These are phyloP conservation scores for Suillus tomentosus DNA, from an alignment of 768 basidiomycete genomes.

Conservation along the genomic window DNA sequence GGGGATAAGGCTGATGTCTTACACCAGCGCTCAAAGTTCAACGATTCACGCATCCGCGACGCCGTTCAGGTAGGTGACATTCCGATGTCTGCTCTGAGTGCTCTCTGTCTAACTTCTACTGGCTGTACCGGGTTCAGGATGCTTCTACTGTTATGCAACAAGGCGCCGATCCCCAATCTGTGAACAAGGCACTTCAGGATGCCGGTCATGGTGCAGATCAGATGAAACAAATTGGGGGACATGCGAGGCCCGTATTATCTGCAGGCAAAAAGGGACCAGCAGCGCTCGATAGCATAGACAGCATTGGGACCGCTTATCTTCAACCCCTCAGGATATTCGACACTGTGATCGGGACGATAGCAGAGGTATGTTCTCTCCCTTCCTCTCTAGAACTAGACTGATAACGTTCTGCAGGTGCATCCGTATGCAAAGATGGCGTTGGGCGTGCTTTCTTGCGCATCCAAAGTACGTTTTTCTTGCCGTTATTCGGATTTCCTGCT, in stretches of 20 bases:
- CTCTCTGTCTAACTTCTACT: background rate
- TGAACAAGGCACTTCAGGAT: too few relatives aligned
- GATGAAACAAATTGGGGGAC: too few relatives aligned
- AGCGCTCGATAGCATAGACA: too few relatives aligned
- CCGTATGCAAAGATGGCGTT: conserved; percentile 12
- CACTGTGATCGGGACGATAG: background rate
- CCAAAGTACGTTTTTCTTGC: background rate
- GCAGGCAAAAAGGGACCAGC: too few relatives aligned
- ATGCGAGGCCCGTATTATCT: too few relatives aligned
- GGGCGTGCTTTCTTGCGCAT: background rate
- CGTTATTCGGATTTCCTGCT: too few relatives aligned
- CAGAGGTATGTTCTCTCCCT: background rate
- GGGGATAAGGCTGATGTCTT: background rate
- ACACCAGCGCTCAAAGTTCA: background rate
- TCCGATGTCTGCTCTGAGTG: background rate
- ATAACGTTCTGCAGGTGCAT: background rate
- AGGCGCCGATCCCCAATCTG: too few relatives aligned
- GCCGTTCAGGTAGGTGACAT: background rate
- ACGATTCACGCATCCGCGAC: too few relatives aligned
- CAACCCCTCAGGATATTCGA: background rate
- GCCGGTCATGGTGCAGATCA: too few relatives aligned
- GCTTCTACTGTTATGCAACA: background rate
- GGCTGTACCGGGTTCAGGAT: background rate
- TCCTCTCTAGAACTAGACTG: background rate
- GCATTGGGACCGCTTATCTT: too few relatives aligned